Conservation (phyloP, 2,329 filamentous ascomycete genomes). For the Madurella mycetomatis region DNA sequence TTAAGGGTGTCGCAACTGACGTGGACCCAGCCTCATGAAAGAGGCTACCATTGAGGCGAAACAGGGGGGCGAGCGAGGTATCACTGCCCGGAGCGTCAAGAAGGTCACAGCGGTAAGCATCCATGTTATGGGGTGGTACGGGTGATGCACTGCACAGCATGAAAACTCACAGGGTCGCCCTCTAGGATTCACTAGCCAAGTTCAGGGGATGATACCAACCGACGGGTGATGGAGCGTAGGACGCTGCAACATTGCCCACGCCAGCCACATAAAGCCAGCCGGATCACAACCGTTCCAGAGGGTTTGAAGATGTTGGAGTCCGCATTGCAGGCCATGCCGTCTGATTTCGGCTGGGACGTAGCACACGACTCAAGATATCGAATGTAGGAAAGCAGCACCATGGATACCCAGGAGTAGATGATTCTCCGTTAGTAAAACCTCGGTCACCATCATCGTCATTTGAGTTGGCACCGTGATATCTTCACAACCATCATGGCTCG, state of each 20-base stretch:
- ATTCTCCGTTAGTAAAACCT: no score
- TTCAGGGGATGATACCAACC: conserved; percentile 56
- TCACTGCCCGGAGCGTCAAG: conserved; percentile 71
- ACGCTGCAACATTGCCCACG: no score
- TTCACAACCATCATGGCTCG: no score
- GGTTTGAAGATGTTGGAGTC: not conserved
- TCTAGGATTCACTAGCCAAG: conserved; percentile 59
- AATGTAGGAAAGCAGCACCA: not conserved
- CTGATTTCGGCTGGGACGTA: not conserved
- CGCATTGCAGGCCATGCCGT: no score
- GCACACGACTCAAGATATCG: not conserved
- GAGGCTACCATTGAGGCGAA: conserved; percentile 75
- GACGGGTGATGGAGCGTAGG: not conserved
- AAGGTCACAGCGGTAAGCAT: conserved; percentile 68
- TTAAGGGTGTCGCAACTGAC: not conserved
- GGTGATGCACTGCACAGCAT: not conserved
- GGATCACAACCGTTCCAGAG: not conserved
- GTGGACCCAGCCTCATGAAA: conserved; percentile 61
- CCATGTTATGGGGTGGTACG: not conserved
- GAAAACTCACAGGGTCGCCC: conserved; percentile 4
- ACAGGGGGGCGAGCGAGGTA: conserved; percentile 64
- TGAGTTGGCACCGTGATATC: no score
- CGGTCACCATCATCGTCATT: no score
- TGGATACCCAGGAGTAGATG: not conserved
- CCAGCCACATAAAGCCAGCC: no score